These are phyloP conservation scores for Gnomoniopsis sp. DNA, from an alignment of 2,329 filamentous ascomycete species.

Conservation along the genomic window DNA sequence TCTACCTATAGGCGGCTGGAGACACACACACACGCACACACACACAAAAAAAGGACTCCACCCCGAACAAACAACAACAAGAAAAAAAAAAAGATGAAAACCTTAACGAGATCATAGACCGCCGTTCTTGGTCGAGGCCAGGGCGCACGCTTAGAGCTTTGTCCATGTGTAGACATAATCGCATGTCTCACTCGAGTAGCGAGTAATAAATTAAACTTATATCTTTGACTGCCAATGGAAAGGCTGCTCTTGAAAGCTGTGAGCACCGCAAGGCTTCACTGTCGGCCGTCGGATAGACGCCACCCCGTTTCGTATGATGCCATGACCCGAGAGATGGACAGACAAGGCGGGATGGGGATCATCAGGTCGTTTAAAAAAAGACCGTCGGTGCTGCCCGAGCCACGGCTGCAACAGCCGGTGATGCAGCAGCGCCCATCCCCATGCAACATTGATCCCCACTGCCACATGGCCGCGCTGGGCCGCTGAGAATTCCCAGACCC, in stretches of 20 bases:
- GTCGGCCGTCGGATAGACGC: conserved; percentile 5
- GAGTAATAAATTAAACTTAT: conserved; percentile 1
- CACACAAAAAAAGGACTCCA: no score
- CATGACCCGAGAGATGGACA: conserved; percentile 9
- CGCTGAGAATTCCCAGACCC: conserved; percentile 5
- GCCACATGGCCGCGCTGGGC: conserved; percentile 15
- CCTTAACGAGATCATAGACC: neutral
- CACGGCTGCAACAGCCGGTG: neutral
- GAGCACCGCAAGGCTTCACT: neutral
- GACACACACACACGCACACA: no score
- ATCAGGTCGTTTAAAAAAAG: conserved; percentile 1
- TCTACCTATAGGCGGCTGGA: neutral
- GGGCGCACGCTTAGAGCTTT: neutral
- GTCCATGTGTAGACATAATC: neutral
- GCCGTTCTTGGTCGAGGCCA: neutral
- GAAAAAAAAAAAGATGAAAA: no score
- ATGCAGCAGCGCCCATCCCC: neutral
- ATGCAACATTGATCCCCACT: conserved; percentile 8
- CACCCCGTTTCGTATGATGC: conserved; percentile 12
- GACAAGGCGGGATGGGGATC: neutral
- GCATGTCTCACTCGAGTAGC: conserved; percentile 5
- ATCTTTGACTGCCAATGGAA: neutral
- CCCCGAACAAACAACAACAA: no score
- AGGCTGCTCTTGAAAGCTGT: neutral
- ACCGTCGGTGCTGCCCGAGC: conserved; percentile 12